Conservation (phyloP, 495 filamentous ascomycete species). For the Penicillium cosmopolitanum region DNA sequence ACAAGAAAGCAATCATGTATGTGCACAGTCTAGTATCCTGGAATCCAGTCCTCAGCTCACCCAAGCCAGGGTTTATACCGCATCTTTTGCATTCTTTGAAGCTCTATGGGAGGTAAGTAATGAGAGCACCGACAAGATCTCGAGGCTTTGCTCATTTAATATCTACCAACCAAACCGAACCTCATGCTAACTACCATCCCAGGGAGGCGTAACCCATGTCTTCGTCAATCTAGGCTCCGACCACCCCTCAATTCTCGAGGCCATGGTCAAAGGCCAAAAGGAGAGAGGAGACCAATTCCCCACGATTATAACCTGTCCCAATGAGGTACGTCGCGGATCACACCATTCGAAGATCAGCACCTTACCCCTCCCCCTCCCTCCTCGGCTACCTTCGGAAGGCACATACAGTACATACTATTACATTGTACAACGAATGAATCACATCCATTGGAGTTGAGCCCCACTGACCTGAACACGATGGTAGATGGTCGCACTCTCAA, state of each 20-base stretch:
- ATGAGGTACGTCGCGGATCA: slow-evolving; percentile 56
- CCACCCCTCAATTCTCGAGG: slow-evolving; percentile 90
- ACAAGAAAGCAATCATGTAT: slow-evolving; percentile 14
- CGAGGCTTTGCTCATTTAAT: not conserved
- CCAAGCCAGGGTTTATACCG: slow-evolving; percentile 60
- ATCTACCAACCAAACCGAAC: not conserved
- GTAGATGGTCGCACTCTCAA: slow-evolving; percentile 96
- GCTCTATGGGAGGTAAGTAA: slow-evolving; percentile 73
- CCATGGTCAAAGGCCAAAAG: slow-evolving; percentile 87
- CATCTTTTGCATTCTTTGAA: slow-evolving; percentile 92
- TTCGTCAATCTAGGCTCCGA: slow-evolving; percentile 97
- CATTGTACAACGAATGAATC: not conserved
- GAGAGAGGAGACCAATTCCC: slow-evolving; percentile 72
- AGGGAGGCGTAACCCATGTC: slow-evolving; percentile 86
- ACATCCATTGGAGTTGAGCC: not conserved
- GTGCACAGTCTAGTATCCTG: not conserved
- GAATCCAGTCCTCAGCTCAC: slow-evolving; percentile 3
- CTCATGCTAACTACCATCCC: not conserved
- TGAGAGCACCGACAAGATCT: not conserved
- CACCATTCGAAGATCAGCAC: slow-evolving; percentile 3
- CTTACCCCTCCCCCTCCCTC: not conserved
- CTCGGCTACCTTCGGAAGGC: slow-evolving; percentile 1
- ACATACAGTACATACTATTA: not conserved
- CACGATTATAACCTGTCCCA: slow-evolving; percentile 88
- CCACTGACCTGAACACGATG: slow-evolving; percentile 5